Percentiles rank a stretch among this genome's conserved stretches.
These are phyloP conservation scores for Jamesozyma gamospora DNA, from an alignment of 805 yeast species.

Conservation along the genomic window DNA sequence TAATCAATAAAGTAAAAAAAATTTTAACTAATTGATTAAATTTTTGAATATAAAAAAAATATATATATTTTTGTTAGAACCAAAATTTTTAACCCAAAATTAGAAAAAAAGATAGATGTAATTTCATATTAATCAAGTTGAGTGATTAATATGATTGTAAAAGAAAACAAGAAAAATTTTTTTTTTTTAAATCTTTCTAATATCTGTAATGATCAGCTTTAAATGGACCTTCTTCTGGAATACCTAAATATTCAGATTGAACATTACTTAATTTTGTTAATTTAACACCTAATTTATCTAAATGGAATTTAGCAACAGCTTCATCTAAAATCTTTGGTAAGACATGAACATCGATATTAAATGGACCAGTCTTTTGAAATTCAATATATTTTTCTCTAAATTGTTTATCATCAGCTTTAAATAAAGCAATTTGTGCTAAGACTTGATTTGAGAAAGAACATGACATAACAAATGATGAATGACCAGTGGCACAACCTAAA, in stretches of 20 bases:
- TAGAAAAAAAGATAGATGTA: not conserved
- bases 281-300: slow-evolving; percentile 86
- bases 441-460: slow-evolving; percentile 99
- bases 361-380: slow-evolving; percentile 87
- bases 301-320: slow-evolving; percentile 95
- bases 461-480: slow-evolving; percentile 97
- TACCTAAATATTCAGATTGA: slow-evolving; percentile 91
- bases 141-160: too few relatives aligned
- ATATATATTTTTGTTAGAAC: too few relatives aligned
- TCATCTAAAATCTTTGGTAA: slow-evolving; percentile 97
- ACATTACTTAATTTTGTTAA: slow-evolving; percentile 63
- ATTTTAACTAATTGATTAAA: not conserved
- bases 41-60: too few relatives aligned
- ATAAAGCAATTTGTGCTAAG: slow-evolving; percentile 94
- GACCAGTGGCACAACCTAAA: slow-evolving; percentile 99
- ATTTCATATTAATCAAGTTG: not conserved
- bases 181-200: too few relatives aligned
- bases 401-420: slow-evolving; percentile 71
- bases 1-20: too few relatives aligned
- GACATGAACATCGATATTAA: slow-evolving; percentile 85
- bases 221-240: slow-evolving; percentile 92
- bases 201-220: slow-evolving; percentile 98
- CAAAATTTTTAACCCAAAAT: not conserved
- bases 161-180: too few relatives aligned
- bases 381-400: slow-evolving; percentile 79